Conservation (phyloP, 805 yeast genomes). For the Zygosaccharomyces lentus region DNA sequence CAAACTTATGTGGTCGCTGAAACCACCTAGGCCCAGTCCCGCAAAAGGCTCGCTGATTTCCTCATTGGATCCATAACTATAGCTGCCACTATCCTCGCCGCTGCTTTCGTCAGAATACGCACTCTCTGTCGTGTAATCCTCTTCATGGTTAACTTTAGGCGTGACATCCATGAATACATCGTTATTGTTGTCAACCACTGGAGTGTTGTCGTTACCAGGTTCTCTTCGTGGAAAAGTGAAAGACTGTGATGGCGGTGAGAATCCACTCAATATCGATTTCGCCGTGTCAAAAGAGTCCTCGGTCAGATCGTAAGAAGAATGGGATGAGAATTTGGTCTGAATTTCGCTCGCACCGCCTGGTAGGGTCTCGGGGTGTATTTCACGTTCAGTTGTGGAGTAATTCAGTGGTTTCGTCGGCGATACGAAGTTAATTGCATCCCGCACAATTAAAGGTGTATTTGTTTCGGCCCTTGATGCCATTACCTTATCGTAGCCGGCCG, state of each 20-base stretch:
- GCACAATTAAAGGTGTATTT: slow-evolving; percentile 11
- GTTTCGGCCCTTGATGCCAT: slow-evolving; percentile 12
- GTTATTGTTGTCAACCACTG: slow-evolving; percentile 5
- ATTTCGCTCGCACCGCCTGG: background rate
- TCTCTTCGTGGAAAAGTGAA: slow-evolving; percentile 6
- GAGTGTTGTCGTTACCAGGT: slow-evolving; percentile 7
- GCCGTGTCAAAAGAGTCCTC: slow-evolving; percentile 10
- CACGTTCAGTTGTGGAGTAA: background rate
- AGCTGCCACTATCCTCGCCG: background rate
- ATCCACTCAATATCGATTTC: slow-evolving; percentile 1
- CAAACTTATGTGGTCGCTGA: slow-evolving; percentile 4
- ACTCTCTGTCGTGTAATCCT: background rate
- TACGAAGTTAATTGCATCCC: slow-evolving; percentile 7
- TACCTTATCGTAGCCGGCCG: background rate
- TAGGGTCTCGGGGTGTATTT: background rate
- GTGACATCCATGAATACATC: slow-evolving; percentile 1
- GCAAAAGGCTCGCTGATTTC: slow-evolving; percentile 8
- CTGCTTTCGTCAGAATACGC: slow-evolving; percentile 1
- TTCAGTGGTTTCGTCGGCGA: slow-evolving; percentile 12
- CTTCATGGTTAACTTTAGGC: slow-evolving; percentile 6
- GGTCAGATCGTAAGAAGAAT: slow-evolving; percentile 5
- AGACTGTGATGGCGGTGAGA: background rate
- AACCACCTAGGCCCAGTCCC: slow-evolving; percentile 10
- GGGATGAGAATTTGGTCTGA: slow-evolving; percentile 1
- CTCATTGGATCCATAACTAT: background rate